phyloP scores from a whole-genome alignment of 768 basidiomycete genomes.

The Cantharellus anzutake region DNA sequence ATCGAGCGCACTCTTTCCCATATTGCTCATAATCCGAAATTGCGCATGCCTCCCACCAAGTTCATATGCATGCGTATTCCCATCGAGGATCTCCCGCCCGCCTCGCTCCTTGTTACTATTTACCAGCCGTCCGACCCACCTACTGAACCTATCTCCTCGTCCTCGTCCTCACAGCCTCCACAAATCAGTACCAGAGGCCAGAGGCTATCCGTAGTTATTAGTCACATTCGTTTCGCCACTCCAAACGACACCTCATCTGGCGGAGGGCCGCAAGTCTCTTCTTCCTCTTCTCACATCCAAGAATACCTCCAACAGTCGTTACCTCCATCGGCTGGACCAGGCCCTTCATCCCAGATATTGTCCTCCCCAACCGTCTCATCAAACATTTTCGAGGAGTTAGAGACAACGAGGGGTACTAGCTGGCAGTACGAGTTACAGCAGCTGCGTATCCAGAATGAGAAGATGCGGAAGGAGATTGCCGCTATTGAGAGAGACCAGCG shows the following conservation, averaged over 20 bases:
- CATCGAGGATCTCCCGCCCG: not conserved
- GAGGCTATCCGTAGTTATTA: too few relatives aligned
- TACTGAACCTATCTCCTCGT: not conserved
- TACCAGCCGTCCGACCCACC: not conserved
- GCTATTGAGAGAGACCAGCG: not conserved
- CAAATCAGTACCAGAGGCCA: not conserved
- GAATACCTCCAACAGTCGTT: too few relatives aligned
- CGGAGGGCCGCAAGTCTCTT: too few relatives aligned
- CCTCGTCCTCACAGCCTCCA: not conserved
- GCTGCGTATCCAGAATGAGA: conserved; percentile 18
- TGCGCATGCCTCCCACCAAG: not conserved
- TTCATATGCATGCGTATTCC: not conserved
- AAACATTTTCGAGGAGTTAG: conserved; percentile 25
- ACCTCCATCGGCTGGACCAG: too few relatives aligned
- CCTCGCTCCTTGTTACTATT: not conserved
- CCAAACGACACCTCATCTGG: too few relatives aligned
- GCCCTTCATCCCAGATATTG: too few relatives aligned
- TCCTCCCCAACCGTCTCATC: not conserved
- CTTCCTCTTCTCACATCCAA: too few relatives aligned
- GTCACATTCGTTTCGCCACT: too few relatives aligned
- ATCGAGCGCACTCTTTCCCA: not conserved
- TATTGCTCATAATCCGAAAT: not conserved
- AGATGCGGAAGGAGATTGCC: conserved; percentile 18
- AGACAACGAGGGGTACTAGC: conserved; percentile 23
- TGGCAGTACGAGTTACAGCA: conserved; percentile 28